These are phyloP conservation scores for Graphilbum sp. DNA, from an alignment of 2,329 filamentous ascomycete genomes.

Conservation along the genomic window DNA sequence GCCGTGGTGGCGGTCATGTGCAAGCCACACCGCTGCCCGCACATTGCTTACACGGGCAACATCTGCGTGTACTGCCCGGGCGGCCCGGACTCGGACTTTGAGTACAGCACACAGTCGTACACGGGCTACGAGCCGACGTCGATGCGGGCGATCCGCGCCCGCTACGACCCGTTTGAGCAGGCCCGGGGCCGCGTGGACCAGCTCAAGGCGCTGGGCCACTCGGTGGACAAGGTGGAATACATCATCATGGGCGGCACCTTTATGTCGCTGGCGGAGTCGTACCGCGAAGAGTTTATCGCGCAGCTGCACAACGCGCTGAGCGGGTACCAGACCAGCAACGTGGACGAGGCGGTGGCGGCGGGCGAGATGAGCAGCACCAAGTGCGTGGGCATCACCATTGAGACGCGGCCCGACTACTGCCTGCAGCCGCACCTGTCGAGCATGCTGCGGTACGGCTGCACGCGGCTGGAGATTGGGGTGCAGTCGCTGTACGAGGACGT, in stretches of 20 bases:
- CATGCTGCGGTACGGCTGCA: slow-evolving; percentile 97
- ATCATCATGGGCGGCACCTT: slow-evolving; percentile 99
- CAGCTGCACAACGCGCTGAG: slow-evolving; percentile 94
- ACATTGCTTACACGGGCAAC: slow-evolving; percentile 96
- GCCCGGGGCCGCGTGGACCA: slow-evolving; percentile 91
- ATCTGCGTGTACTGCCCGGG: slow-evolving; percentile 98
- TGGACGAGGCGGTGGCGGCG: slow-evolving; percentile 87
- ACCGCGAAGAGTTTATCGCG: slow-evolving; percentile 84
- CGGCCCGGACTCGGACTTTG: slow-evolving; percentile 94
- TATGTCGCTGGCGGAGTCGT: slow-evolving; percentile 84
- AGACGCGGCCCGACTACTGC: slow-evolving; percentile 94
- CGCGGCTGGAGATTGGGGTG: slow-evolving; percentile 82
- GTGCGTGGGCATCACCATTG: slow-evolving; percentile 96
- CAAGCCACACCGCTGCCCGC: slow-evolving; percentile 93
- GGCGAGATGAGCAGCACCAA: slow-evolving; percentile 94
- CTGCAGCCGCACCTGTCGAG: slow-evolving; percentile 85
- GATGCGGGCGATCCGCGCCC: slow-evolving; percentile 91
- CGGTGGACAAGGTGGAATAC: slow-evolving; percentile 97
- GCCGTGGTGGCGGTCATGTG: slow-evolving; percentile 99
- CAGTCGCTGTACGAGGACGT: slow-evolving; percentile 97
- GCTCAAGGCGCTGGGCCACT: slow-evolving; percentile 87
- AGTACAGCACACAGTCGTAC: slow-evolving; percentile 98
- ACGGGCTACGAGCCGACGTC: slow-evolving; percentile 97
- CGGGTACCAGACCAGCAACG: slow-evolving; percentile 84
- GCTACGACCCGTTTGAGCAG: slow-evolving; percentile 97